A percentile compares a stretch with the other conserved stretches of the same genome.
Evolutionary conservation across 2,329 filamentous ascomycete species (phyloP).

Genomic region (Epichloe sibirici): DNA sequence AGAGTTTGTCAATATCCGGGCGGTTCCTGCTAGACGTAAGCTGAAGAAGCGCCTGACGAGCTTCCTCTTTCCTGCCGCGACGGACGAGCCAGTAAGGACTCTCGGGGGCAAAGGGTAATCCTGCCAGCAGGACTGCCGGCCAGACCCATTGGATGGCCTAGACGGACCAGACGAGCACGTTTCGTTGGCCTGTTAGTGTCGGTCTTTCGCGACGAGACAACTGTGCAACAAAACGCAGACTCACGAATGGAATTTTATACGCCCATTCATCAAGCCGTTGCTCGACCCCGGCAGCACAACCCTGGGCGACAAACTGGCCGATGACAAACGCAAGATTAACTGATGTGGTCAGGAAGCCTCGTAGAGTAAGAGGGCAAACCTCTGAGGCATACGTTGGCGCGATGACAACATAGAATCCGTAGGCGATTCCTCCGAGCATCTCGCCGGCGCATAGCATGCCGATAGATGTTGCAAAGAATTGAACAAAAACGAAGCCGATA

Average conservation of each 20-base stretch:
- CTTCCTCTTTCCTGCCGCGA: constrained; percentile 27
- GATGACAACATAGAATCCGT: constrained; percentile 49
- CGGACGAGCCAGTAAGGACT: constrained; percentile 39
- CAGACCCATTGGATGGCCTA: constrained; percentile 39
- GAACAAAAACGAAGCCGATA: constrained; percentile 44
- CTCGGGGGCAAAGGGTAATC: constrained; percentile 34
- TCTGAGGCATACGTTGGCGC: constrained; percentile 49
- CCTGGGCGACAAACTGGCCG: constrained; percentile 44
- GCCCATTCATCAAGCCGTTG: constrained; percentile 32
- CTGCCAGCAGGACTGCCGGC: constrained; percentile 31
- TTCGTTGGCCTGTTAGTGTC: not conserved
- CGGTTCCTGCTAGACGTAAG: constrained; percentile 26
- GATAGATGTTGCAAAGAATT: constrained; percentile 48
- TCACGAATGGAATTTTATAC: constrained; percentile 21
- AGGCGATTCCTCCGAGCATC: constrained; percentile 46
- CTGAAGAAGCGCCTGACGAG: constrained; percentile 25
- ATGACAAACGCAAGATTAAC: constrained; percentile 52
- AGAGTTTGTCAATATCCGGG: constrained; percentile 23
- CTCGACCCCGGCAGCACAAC: constrained; percentile 30
- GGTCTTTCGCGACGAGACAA: not conserved
- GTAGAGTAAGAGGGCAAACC: constrained; percentile 45
- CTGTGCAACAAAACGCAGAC: not conserved
- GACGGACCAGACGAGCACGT: not conserved
- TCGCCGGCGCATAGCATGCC: constrained; percentile 46
- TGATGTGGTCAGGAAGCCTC: constrained; percentile 45